These are phyloP conservation scores for Hypoxylon sp. DNA, from an alignment of 2,329 filamentous ascomycete genomes.

Conservation along the genomic window DNA sequence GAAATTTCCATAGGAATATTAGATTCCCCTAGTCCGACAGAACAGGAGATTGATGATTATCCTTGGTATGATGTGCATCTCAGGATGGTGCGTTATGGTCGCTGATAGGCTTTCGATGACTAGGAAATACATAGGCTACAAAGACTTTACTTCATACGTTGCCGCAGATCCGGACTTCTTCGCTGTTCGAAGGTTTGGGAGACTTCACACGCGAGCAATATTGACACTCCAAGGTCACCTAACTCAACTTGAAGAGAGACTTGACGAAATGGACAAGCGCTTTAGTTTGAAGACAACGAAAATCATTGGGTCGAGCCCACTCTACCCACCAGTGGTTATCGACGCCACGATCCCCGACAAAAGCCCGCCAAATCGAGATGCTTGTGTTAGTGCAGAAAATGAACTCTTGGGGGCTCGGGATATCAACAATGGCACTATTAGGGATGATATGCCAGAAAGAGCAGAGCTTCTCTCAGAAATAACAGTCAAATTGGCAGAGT, in stretches of 20 bases:
- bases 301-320: background rate
- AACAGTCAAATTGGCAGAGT: slow-evolving; percentile 2
- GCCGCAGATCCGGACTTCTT: slow-evolving; percentile 16
- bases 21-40: background rate
- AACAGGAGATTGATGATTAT: background rate
- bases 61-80: background rate
- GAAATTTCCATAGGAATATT: background rate
- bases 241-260: background rate
- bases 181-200: slow-evolving; percentile 19
- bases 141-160: slow-evolving; percentile 10
- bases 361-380: background rate
- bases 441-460: slow-evolving; percentile 11
- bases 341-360: background rate
- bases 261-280: background rate
- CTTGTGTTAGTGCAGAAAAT: background rate
- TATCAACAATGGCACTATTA: slow-evolving; percentile 13
- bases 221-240: slow-evolving; percentile 12
- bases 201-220: slow-evolving; percentile 10
- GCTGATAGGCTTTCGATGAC: background rate
- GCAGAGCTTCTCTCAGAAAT: background rate
- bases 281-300: slow-evolving; percentile 12
- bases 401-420: background rate
- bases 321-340: background rate
- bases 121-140: slow-evolving; percentile 14
- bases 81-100: background rate